Evolutionary conservation across 2,329 filamentous ascomycete species (phyloP).

Genomic region (Aspergillaceae sp.): DNA sequence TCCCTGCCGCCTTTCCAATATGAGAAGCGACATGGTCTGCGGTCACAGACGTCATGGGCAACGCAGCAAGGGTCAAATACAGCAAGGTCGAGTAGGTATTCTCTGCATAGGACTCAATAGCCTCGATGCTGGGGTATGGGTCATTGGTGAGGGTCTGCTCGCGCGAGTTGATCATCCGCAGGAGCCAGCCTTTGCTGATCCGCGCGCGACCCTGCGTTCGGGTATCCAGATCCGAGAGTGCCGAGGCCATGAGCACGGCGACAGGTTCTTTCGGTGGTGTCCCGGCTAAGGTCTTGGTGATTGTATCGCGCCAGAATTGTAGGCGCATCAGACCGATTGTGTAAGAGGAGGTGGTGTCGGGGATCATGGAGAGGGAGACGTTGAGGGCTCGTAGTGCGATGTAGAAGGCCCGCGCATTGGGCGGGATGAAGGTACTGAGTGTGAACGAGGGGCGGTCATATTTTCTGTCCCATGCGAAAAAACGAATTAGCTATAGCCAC

Average conservation of each 20-base stretch:
- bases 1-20: slow-evolving; percentile 88
- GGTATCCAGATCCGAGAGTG: slow-evolving; percentile 50
- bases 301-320: slow-evolving; percentile 87
- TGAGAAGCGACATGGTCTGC: slow-evolving; percentile 91
- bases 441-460: slow-evolving; percentile 85
- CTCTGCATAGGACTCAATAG: slow-evolving; percentile 82
- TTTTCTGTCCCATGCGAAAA: slow-evolving; percentile 46
- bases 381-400: slow-evolving; percentile 87
- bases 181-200: slow-evolving; percentile 63
- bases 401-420: slow-evolving; percentile 68
- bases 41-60: slow-evolving; percentile 72
- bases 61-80: slow-evolving; percentile 72
- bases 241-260: slow-evolving; percentile 69
- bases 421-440: slow-evolving; percentile 75
- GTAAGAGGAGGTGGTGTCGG: slow-evolving; percentile 81
- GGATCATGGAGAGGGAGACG: slow-evolving; percentile 79
- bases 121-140: slow-evolving; percentile 64
- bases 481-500: slow-evolving; percentile 5
- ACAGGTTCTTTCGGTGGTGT: slow-evolving; percentile 83
- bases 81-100: slow-evolving; percentile 89
- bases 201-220: slow-evolving; percentile 40
- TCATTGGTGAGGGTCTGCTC: slow-evolving; percentile 77
- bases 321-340: slow-evolving; percentile 80
- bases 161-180: slow-evolving; percentile 68
- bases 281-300: slow-evolving; percentile 68